Percentiles rank a stretch among this genome's conserved stretches.
Evolutionary conservation across 1,284 basidiomycete genomes (phyloP).

Genomic region (Heterobasidion irregulare): DNA sequence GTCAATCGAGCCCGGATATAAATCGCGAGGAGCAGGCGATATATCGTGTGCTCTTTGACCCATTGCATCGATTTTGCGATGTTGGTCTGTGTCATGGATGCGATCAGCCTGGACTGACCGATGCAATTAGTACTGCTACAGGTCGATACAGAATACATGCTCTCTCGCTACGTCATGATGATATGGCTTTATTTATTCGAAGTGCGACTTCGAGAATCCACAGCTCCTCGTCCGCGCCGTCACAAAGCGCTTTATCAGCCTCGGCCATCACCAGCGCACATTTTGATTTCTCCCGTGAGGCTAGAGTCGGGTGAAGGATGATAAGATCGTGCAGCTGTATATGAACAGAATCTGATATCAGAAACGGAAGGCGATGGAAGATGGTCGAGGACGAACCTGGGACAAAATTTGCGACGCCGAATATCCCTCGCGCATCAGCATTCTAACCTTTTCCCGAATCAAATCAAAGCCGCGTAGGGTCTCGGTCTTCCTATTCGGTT

Average conservation of each 20-base stretch:
- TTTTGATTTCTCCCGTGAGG: conserved; percentile 74
- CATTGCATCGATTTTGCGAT: too few species aligned
- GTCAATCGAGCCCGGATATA: too few species aligned
- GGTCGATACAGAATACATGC: not conserved
- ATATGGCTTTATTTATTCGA: conserved; percentile 59
- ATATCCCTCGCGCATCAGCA: conserved; percentile 83
- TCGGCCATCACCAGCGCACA: conserved; percentile 87
- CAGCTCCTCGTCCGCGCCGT: conserved; percentile 97
- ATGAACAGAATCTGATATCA: conserved; percentile 5
- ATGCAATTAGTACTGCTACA: not conserved
- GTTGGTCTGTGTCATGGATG: too few species aligned
- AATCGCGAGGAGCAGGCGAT: too few species aligned
- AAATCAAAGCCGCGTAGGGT: conserved; percentile 47
- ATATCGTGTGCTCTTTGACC: too few species aligned
- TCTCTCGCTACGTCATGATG: conserved; percentile 3
- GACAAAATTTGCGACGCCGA: conserved; percentile 85
- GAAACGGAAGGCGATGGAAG: not conserved
- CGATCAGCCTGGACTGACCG: too few species aligned
- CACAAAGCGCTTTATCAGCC: conserved; percentile 93
- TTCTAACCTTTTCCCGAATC: conserved; percentile 69
- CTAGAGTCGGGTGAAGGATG: conserved; percentile 74
- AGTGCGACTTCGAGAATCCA: conserved; percentile 88
- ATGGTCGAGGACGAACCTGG: conserved; percentile 51
- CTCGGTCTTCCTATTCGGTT: conserved; percentile 5
- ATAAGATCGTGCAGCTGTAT: conserved; percentile 85